phyloP scores from a whole-genome alignment of 345 rosid species.

The Lagerstroemia speciosa region DNA sequence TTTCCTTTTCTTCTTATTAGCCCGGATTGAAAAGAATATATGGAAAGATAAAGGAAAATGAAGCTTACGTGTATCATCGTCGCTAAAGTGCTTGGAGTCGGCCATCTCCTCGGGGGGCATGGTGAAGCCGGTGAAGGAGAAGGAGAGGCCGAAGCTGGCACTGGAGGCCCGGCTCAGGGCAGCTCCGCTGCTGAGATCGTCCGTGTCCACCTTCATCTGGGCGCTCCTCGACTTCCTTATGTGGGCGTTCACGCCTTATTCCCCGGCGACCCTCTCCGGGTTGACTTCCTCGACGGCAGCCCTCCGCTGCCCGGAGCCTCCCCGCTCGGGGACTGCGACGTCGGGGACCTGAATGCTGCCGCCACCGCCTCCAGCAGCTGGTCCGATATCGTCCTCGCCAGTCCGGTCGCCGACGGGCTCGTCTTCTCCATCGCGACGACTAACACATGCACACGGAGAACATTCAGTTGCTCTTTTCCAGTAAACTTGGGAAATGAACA shows the following conservation, averaged over 20 bases:
- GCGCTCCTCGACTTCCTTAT: constrained; percentile 87
- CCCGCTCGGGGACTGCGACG: constrained; percentile 10
- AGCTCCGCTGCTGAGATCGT: constrained; percentile 74
- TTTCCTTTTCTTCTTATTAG: no score
- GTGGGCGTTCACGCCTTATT: constrained; percentile 49
- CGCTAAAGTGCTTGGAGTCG: constrained; percentile 78
- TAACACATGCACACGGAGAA: neutral
- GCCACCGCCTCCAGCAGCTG: constrained; percentile 60
- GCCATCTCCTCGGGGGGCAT: constrained; percentile 74
- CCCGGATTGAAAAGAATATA: no score
- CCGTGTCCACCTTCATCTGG: constrained; percentile 63
- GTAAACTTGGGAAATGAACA: neutral
- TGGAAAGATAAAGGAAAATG: neutral
- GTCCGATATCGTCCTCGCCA: constrained; percentile 74
- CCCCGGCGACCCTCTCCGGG: constrained; percentile 70
- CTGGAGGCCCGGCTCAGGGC: constrained; percentile 95
- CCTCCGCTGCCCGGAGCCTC: constrained; percentile 15
- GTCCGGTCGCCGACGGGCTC: constrained; percentile 32
- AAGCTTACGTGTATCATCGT: constrained; percentile 66
- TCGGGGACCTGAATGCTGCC: constrained; percentile 67
- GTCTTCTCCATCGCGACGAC: constrained; percentile 38
- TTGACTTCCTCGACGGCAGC: constrained; percentile 56
- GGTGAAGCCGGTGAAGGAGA: constrained; percentile 89
- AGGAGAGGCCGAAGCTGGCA: constrained; percentile 83
- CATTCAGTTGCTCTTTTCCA: neutral